A percentile compares a stretch with the other conserved stretches of the same genome.
Conservation (phyloP, 2,329 filamentous ascomycete species). For the Tolypocladium cylindrosporum region DNA sequence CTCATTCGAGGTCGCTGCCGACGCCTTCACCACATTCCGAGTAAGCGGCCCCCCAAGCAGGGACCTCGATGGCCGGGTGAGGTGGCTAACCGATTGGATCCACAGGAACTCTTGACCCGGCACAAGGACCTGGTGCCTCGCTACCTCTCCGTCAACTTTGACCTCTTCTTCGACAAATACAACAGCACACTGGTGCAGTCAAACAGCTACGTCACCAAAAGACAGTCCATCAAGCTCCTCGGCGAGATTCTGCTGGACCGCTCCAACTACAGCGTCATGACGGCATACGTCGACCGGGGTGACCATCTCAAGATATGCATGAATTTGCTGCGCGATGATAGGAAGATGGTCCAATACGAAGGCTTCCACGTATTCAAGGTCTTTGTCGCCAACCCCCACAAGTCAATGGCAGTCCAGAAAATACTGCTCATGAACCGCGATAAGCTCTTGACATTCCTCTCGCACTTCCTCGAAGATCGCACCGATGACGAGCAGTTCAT, state of each 20-base stretch:
- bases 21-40: constrained; percentile 95
- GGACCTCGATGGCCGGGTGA: neutral
- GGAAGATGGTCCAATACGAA: constrained; percentile 99
- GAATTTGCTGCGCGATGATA: constrained; percentile 89
- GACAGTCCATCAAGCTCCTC: constrained; percentile 93
- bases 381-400: constrained; percentile 97
- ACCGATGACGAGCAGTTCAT: constrained; percentile 98
- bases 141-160: constrained; percentile 84
- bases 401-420: constrained; percentile 89
- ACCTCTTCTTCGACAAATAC: constrained; percentile 85
- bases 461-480: constrained; percentile 85
- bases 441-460: constrained; percentile 78
- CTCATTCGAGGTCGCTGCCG: constrained; percentile 91
- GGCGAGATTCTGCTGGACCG: constrained; percentile 91
- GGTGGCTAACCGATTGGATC: neutral
- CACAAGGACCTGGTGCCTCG: constrained; percentile 86
- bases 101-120: constrained; percentile 80
- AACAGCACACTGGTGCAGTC: constrained; percentile 82
- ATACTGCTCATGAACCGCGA: constrained; percentile 96
- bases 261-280: constrained; percentile 98
- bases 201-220: constrained; percentile 93
- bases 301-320: constrained; percentile 98
- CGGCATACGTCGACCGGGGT: constrained; percentile 85
- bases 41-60: constrained; percentile 36
- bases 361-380: constrained; percentile 99